Percentiles rank a stretch among this genome's conserved stretches.
Conservation (phyloP, 257 asterid genomes). For the Salvia hispanica region DNA sequence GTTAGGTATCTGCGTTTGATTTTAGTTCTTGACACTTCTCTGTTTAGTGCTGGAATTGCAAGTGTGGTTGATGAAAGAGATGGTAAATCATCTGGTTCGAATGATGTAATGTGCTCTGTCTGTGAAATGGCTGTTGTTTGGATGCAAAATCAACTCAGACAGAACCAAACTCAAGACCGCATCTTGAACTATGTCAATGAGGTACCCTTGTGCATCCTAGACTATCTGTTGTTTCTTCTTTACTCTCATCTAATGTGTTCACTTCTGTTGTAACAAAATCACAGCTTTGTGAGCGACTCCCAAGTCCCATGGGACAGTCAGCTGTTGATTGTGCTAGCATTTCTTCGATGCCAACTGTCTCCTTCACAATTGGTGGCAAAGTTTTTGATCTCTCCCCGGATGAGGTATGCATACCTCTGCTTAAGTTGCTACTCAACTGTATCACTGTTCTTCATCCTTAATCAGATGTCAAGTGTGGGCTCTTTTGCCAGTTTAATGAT, state of each 20-base stretch:
- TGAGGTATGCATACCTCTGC: conserved; percentile 52
- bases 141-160: conserved; percentile 89
- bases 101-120: conserved; percentile 78
- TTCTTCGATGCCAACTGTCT: conserved; percentile 74
- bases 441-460: background rate
- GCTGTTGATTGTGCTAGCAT: conserved; percentile 78
- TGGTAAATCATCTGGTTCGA: conserved; percentile 56
- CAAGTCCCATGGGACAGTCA: conserved; percentile 94
- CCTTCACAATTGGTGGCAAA: conserved; percentile 86
- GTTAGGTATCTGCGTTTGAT: background rate
- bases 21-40: conserved; percentile 12
- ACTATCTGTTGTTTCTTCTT: background rate
- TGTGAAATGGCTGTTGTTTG: conserved; percentile 99
- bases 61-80: conserved; percentile 72
- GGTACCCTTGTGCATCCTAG: conserved; percentile 41
- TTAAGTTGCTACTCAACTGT: background rate
- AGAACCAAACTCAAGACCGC: conserved; percentile 82
- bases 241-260: background rate
- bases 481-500: background rate
- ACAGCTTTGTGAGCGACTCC: conserved; percentile 93
- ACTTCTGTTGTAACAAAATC: conserved; percentile 1
- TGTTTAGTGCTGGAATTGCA: conserved; percentile 70
- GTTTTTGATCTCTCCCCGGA: conserved; percentile 69
- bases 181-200: conserved; percentile 76
- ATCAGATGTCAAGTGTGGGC: background rate